Evolutionary conservation across 192 early-diverging fungal genomes (phyloP).

Genomic region (Geosiphon pyriformis): DNA sequence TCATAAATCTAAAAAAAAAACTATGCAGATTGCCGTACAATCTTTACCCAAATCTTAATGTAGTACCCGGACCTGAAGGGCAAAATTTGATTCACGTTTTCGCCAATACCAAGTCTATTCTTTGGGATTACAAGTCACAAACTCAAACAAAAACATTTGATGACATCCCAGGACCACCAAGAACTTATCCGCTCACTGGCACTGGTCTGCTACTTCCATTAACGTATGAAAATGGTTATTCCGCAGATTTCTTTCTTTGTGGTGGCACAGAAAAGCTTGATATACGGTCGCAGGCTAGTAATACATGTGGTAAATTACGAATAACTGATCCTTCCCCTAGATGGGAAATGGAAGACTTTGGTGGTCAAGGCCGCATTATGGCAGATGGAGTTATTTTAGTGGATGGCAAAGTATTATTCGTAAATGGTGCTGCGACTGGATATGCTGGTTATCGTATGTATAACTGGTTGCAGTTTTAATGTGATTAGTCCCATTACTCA

Average conservation of each 20-base stretch:
- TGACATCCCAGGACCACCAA: constrained; percentile 38
- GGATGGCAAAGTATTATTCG: constrained; percentile 52
- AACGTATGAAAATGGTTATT: constrained; percentile 50
- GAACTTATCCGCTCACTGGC: constrained; percentile 55
- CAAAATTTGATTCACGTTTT: constrained; percentile 46
- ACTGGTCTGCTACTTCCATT: constrained; percentile 52
- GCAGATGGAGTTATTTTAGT: constrained; percentile 46
- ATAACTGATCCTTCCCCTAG: constrained; percentile 33
- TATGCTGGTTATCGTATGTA: constrained; percentile 43
- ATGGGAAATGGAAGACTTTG: constrained; percentile 48
- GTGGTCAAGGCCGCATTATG: constrained; percentile 45
- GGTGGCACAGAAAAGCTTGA: constrained; percentile 44
- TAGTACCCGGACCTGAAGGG: constrained; percentile 31
- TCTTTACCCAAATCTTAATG: constrained; percentile 46
- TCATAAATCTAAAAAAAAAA: not conserved
- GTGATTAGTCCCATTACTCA: no score
- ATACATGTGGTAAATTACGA: constrained; percentile 47
- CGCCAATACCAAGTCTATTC: constrained; percentile 47
- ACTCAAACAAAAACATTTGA: constrained; percentile 38
- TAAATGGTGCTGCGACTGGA: constrained; percentile 63
- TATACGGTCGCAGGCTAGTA: constrained; percentile 29
- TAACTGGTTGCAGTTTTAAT: no score
- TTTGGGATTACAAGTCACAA: constrained; percentile 43
- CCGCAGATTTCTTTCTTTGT: constrained; percentile 52
- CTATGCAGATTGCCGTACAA: constrained; percentile 38